A percentile compares a stretch with the other conserved stretches of the same genome.
These are phyloP conservation scores for Tranzscheliella williamsii DNA, from an alignment of 1,284 basidiomycete species.

Conservation along the genomic window DNA sequence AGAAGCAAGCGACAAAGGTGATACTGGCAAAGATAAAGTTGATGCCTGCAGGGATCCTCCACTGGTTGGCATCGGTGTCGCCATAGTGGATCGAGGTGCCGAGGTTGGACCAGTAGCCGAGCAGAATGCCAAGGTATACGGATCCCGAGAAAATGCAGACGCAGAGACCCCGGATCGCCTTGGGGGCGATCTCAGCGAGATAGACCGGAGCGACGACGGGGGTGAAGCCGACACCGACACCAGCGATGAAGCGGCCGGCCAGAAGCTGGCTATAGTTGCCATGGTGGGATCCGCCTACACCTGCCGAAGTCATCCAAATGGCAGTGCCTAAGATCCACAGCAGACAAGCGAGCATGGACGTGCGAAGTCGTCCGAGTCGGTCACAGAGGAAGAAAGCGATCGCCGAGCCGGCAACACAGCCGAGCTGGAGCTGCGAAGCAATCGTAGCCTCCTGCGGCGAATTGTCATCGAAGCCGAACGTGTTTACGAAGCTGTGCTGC, in stretches of 20 bases:
- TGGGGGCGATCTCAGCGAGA: conserved; percentile 40
- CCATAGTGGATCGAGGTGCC: conserved; percentile 10
- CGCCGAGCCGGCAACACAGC: conserved; percentile 39
- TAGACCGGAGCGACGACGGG: conserved; percentile 41
- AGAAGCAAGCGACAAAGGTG: conserved; percentile 28
- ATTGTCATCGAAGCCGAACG: conserved; percentile 33
- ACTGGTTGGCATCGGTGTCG: conserved; percentile 13
- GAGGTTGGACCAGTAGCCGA: conserved; percentile 30
- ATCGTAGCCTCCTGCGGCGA: conserved; percentile 36
- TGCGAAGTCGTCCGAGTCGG: conserved; percentile 35
- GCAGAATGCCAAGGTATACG: conserved; percentile 38
- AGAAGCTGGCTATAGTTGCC: conserved; percentile 40
- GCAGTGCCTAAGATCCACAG: conserved; percentile 45
- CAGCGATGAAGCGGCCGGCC: conserved; percentile 43
- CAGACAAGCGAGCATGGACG: conserved; percentile 37
- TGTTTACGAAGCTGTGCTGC: conserved; percentile 32
- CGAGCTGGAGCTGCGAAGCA: conserved; percentile 39
- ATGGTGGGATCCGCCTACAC: conserved; percentile 13
- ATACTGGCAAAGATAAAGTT: conserved; percentile 48
- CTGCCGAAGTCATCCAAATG: conserved; percentile 45
- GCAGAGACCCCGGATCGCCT: conserved; percentile 33
- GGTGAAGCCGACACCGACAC: conserved; percentile 42
- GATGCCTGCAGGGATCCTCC: conserved; percentile 36
- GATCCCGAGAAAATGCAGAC: conserved; percentile 33
- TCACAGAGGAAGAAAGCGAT: conserved; percentile 48